A percentile compares a stretch with the other conserved stretches of the same genome.
Conservation (phyloP, 805 yeast genomes). For the Kluyveromyces dobzhanskii region DNA sequence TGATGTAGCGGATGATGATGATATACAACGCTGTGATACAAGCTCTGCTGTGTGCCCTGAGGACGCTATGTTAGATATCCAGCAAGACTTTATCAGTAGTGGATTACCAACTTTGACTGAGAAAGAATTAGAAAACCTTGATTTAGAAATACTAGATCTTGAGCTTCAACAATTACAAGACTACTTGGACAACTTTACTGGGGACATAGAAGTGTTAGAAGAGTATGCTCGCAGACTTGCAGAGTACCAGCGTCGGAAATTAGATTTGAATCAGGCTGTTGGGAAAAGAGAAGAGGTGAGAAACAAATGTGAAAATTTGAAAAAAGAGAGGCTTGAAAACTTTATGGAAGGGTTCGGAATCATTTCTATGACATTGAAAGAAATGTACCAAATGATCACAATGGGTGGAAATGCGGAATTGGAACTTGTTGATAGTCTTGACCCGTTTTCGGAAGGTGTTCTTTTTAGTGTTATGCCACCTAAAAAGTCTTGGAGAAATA, state of each 20-base stretch:
- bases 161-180: conserved; percentile 50
- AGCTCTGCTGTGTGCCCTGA: neutral
- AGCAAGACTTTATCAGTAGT: conserved; percentile 7
- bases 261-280: conserved; percentile 63
- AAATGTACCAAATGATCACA: conserved; percentile 97
- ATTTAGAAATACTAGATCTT: conserved; percentile 39
- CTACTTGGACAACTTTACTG: conserved; percentile 46
- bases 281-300: conserved; percentile 56
- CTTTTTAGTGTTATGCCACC: conserved; percentile 99
- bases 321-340: conserved; percentile 69
- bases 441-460: conserved; percentile 97
- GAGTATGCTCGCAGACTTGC: conserved; percentile 63
- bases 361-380: conserved; percentile 82
- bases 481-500: conserved; percentile 94
- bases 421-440: conserved; percentile 89
- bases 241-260: conserved; percentile 57
- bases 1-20: neutral
- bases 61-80: conserved; percentile 10
- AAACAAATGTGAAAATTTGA: conserved; percentile 55
- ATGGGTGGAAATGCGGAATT: conserved; percentile 99
- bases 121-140: conserved; percentile 42
- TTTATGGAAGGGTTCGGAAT: conserved; percentile 88
- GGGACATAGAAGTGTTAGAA: conserved; percentile 65
- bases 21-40: no score
- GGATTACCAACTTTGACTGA: conserved; percentile 37